Evolutionary conservation across 352 stramenopile species (phyloP).

Genomic region (Elongisporangium prolatum): DNA sequence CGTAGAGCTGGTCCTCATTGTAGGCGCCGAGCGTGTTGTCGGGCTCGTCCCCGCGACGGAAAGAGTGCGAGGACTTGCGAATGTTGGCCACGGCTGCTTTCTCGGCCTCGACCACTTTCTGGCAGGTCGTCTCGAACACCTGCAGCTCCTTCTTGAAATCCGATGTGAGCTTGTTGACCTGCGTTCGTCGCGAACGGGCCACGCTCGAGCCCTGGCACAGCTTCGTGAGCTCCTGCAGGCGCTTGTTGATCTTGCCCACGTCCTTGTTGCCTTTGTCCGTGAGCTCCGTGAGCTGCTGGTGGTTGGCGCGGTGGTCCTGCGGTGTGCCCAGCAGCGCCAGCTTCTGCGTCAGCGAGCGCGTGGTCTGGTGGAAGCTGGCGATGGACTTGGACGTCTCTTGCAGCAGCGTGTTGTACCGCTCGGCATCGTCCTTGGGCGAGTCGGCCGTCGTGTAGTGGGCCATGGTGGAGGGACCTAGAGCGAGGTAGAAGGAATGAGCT

Average conservation of each 20-base stretch:
- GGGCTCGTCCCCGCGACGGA: slow-evolving; percentile 30
- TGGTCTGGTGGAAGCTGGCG: slow-evolving; percentile 51
- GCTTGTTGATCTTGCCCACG: slow-evolving; percentile 49
- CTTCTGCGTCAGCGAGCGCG: slow-evolving; percentile 57
- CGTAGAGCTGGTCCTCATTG: slow-evolving; percentile 65
- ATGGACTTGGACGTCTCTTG: slow-evolving; percentile 61
- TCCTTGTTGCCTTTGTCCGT: slow-evolving; percentile 57
- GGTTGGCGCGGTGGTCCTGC: slow-evolving; percentile 54
- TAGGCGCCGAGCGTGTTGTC: slow-evolving; percentile 44
- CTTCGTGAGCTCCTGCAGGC: slow-evolving; percentile 39
- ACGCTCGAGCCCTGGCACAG: slow-evolving; percentile 16
- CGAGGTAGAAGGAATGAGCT: background rate
- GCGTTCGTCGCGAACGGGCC: slow-evolving; percentile 37
- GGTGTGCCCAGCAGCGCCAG: slow-evolving; percentile 52
- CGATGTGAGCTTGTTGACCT: slow-evolving; percentile 46
- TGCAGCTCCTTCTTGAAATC: slow-evolving; percentile 66
- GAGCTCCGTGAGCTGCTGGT: slow-evolving; percentile 58
- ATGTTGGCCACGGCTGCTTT: slow-evolving; percentile 43
- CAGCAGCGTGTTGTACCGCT: slow-evolving; percentile 48
- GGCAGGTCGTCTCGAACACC: slow-evolving; percentile 51
- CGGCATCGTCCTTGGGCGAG: slow-evolving; percentile 39
- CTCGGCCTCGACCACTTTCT: slow-evolving; percentile 40
- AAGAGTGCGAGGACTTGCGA: slow-evolving; percentile 41
- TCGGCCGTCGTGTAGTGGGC: slow-evolving; percentile 48
- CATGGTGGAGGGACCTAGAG: slow-evolving; percentile 3